phyloP scores from a whole-genome alignment of 148 eudicot species.

The Amaranthus cruentus region DNA sequence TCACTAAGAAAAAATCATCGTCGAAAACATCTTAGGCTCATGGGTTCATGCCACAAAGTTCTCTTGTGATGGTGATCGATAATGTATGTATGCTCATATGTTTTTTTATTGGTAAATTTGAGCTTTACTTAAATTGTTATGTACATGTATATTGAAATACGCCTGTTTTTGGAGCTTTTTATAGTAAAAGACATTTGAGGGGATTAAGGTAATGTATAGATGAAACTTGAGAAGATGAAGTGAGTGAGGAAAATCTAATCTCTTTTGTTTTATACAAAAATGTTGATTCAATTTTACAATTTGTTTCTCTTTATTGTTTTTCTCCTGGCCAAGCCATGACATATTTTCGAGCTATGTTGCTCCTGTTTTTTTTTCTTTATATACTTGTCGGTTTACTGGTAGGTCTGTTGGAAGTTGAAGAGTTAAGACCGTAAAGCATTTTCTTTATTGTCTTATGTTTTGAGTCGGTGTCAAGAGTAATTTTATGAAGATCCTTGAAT shows the following conservation, averaged over 20 bases:
- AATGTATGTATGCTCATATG: constrained; percentile 11
- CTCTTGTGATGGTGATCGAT: constrained; percentile 13
- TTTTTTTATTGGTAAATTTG: constrained; percentile 15
- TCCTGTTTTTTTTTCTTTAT: no score
- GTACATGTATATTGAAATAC: constrained; percentile 16
- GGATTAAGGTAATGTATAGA: constrained; percentile 15
- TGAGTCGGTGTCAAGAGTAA: background rate
- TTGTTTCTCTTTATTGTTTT: no score
- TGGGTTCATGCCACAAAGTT: background rate
- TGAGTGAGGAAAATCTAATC: no score
- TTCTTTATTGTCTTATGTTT: background rate
- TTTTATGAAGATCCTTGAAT: no score
- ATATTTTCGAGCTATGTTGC: no score
- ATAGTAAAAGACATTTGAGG: constrained; percentile 7
- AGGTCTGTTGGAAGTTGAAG: no score
- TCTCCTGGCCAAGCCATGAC: no score
- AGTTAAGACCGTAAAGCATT: no score
- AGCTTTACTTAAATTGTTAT: constrained; percentile 12
- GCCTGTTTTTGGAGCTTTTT: constrained; percentile 19
- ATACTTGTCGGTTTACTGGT: no score
- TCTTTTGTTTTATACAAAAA: background rate
- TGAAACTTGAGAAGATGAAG: background rate
- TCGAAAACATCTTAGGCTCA: constrained; percentile 28
- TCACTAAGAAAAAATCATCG: constrained; percentile 30
- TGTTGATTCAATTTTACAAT: background rate